phyloP scores from a whole-genome alignment of 192 early-diverging fungal genomes.

The Coemansia sp. region DNA sequence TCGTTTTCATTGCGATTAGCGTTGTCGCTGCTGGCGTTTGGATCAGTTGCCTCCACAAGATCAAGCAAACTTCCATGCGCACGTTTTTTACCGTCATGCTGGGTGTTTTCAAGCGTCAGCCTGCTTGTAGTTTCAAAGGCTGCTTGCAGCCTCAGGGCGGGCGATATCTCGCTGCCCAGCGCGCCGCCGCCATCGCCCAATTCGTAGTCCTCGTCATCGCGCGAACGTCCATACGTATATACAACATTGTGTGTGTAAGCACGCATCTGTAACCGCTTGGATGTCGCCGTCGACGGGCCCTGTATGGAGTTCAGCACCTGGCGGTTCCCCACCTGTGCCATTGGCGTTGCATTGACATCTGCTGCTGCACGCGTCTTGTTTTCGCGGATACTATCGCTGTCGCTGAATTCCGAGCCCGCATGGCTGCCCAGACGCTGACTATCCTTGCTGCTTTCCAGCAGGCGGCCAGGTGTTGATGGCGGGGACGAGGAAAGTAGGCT shows the following conservation, averaged over 20 bases:
- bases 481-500: slow-evolving; percentile 45
- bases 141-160: slow-evolving; percentile 15
- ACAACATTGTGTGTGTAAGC: slow-evolving; percentile 43
- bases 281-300: slow-evolving; percentile 43
- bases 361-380: not conserved
- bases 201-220: slow-evolving; percentile 20
- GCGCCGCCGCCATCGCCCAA: slow-evolving; percentile 9
- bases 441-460: slow-evolving; percentile 18
- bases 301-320: slow-evolving; percentile 10
- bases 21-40: not conserved
- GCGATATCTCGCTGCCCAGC: slow-evolving; percentile 17
- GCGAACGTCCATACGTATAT: slow-evolving; percentile 48
- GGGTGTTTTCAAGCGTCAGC: slow-evolving; percentile 14
- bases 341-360: slow-evolving; percentile 16
- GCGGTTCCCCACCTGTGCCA: slow-evolving; percentile 17
- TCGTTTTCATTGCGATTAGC: not conserved
- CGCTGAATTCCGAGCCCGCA: slow-evolving; percentile 16
- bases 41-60: not conserved
- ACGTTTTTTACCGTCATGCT: not conserved
- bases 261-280: slow-evolving; percentile 42
- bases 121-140: slow-evolving; percentile 2
- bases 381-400: slow-evolving; percentile 10
- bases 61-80: not conserved
- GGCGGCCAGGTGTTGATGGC: slow-evolving; percentile 30
- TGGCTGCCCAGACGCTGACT: slow-evolving; percentile 25